phyloP scores from a whole-genome alignment of 768 basidiomycete species.

The Macrolepiota fuliginosa region DNA sequence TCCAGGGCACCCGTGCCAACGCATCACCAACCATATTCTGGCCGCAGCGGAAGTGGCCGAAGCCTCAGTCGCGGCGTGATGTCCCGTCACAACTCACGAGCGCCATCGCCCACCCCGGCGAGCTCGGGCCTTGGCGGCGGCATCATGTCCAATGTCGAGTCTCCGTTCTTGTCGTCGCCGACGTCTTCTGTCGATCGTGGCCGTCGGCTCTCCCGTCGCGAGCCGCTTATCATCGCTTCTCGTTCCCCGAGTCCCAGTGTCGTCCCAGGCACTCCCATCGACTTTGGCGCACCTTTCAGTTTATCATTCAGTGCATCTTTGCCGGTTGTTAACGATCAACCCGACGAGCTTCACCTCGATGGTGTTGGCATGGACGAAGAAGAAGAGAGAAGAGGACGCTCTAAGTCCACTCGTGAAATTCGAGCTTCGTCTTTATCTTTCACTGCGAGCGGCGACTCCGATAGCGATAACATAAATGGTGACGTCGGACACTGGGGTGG shows the following conservation, averaged over 20 bases:
- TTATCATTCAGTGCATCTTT: slow-evolving; percentile 15
- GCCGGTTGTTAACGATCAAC: slow-evolving; percentile 22
- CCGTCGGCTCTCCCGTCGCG: slow-evolving; percentile 25
- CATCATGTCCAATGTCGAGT: slow-evolving; percentile 18
- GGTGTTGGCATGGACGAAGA: not conserved
- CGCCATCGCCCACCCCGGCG: slow-evolving; percentile 21
- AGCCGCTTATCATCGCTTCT: slow-evolving; percentile 24
- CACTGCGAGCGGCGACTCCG: slow-evolving; percentile 9
- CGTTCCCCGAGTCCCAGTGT: slow-evolving; percentile 49
- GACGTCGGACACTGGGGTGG: slow-evolving; percentile 8
- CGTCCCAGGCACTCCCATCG: slow-evolving; percentile 43
- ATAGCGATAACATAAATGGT: slow-evolving; percentile 15
- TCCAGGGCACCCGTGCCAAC: slow-evolving; percentile 46
- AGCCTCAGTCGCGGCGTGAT: slow-evolving; percentile 37
- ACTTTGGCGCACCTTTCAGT: slow-evolving; percentile 21
- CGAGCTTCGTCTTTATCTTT: slow-evolving; percentile 11
- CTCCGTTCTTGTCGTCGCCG: slow-evolving; percentile 22
- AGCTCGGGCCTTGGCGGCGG: not conserved
- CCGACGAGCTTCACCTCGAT: slow-evolving; percentile 26
- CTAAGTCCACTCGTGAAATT: slow-evolving; percentile 6
- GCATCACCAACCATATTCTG: slow-evolving; percentile 32
- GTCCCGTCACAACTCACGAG: slow-evolving; percentile 34
- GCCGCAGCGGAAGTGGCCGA: slow-evolving; percentile 24
- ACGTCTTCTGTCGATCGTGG: slow-evolving; percentile 31
- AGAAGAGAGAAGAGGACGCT: slow-evolving; percentile 4